These are phyloP conservation scores for Cryptococcus sp. DNA, from an alignment of 1,284 basidiomycete genomes.

Conservation along the genomic window DNA sequence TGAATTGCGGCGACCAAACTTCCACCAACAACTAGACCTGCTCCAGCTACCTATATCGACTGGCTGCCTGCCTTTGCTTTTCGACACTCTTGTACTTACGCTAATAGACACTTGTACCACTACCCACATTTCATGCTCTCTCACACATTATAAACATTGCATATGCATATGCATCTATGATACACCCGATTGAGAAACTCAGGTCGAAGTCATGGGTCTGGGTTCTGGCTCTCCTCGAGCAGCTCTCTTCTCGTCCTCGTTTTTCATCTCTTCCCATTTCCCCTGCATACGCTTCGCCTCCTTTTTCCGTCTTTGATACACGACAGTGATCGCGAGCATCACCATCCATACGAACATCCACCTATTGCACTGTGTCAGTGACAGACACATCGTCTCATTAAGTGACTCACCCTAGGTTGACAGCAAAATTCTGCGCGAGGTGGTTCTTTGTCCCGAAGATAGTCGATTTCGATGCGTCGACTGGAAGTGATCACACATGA, in stretches of 20 bases:
- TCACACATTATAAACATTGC: background rate
- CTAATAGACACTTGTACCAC: constrained; percentile 1
- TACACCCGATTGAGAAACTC: background rate
- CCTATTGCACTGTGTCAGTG: constrained; percentile 1
- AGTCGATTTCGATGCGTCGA: constrained; percentile 40
- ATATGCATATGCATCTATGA: constrained; percentile 4
- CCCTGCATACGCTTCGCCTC: constrained; percentile 22
- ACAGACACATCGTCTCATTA: background rate
- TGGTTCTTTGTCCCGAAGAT: constrained; percentile 48
- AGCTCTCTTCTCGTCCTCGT: constrained; percentile 13
- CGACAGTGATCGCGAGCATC: constrained; percentile 22
- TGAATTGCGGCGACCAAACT: constrained; percentile 53
- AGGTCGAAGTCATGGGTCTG: background rate
- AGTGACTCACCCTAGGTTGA: constrained; percentile 37
- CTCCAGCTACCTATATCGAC: background rate
- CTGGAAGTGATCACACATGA: constrained; percentile 10
- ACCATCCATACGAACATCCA: constrained; percentile 30
- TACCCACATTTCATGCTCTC: background rate
- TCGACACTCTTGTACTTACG: too few relatives aligned
- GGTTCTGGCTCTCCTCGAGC: too few relatives aligned
- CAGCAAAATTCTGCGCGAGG: constrained; percentile 43
- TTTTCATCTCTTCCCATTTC: constrained; percentile 28
- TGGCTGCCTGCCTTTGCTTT: too few relatives aligned
- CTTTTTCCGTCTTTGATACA: constrained; percentile 22
- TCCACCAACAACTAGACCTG: constrained; percentile 52